phyloP scores from a whole-genome alignment of 257 asterid genomes.

The Osmanthus fragrans region DNA sequence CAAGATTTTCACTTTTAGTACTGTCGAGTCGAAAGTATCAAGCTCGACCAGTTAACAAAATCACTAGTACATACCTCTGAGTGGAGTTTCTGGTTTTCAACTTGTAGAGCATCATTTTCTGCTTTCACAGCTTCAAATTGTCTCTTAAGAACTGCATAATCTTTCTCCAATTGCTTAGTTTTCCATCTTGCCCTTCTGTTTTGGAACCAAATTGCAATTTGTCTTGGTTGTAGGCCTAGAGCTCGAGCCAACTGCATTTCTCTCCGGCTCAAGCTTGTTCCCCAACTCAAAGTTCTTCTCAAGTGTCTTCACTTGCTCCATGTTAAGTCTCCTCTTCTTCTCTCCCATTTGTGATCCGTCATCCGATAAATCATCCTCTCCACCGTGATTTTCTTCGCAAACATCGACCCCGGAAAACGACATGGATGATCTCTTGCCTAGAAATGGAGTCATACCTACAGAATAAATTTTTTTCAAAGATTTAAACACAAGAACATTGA shows the following conservation, averaged over 20 bases:
- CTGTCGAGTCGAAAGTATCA: background rate
- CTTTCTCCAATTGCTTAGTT: slow-evolving; percentile 61
- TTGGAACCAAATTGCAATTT: slow-evolving; percentile 66
- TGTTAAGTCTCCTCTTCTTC: slow-evolving; percentile 58
- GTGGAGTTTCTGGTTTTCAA: slow-evolving; percentile 53
- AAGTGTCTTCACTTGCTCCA: slow-evolving; percentile 56
- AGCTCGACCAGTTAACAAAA: background rate
- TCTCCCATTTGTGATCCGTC: slow-evolving; percentile 59
- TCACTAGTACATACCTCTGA: slow-evolving; percentile 42
- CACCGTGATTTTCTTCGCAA: slow-evolving; percentile 33
- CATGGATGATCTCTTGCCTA: slow-evolving; percentile 51
- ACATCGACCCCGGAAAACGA: slow-evolving; percentile 33
- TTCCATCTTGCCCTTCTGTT: slow-evolving; percentile 69
- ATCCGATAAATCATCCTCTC: slow-evolving; percentile 54
- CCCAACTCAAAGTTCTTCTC: slow-evolving; percentile 57
- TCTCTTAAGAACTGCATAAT: slow-evolving; percentile 49
- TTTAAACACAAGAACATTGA: background rate
- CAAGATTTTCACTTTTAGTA: background rate
- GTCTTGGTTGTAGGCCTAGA: slow-evolving; percentile 67
- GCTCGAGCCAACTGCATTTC: slow-evolving; percentile 62
- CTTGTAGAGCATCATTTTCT: slow-evolving; percentile 49
- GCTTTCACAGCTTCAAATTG: slow-evolving; percentile 54
- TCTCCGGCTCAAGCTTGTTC: slow-evolving; percentile 63
- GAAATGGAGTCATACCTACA: slow-evolving; percentile 33
- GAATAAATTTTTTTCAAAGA: background rate